Conservation (phyloP, 192 early-diverging fungal genomes). For the Linnemannia elongata region DNA sequence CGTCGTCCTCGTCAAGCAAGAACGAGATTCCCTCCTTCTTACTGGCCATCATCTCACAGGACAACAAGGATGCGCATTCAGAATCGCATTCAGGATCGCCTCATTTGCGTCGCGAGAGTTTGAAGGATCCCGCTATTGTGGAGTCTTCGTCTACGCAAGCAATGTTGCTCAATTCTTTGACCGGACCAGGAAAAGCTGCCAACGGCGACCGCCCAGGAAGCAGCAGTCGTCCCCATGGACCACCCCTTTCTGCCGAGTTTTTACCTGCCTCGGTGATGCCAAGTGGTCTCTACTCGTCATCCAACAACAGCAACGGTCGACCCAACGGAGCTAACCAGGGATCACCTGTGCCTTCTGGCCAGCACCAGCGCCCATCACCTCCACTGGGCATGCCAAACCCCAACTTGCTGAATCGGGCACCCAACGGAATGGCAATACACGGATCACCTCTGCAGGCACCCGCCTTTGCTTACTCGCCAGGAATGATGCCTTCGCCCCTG, state of each 20-base stretch:
- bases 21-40: conserved; percentile 42
- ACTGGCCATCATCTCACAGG: conserved; percentile 37
- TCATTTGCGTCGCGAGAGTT: not conserved
- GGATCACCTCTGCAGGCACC: conserved; percentile 39
- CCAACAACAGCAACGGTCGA: conserved; percentile 7
- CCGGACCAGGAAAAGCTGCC: conserved; percentile 11
- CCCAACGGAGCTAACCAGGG: conserved; percentile 2
- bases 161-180: conserved; percentile 29
- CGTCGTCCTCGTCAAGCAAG: not conserved
- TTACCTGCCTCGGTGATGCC: conserved; percentile 54
- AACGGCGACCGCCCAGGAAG: conserved; percentile 3
- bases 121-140: not conserved
- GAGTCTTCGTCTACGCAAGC: conserved; percentile 9
- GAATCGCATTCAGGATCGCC: conserved; percentile 4
- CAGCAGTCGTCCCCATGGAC: conserved; percentile 14
- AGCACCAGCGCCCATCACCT: conserved; percentile 10
- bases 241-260: conserved; percentile 47
- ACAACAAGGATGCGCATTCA: conserved; percentile 7
- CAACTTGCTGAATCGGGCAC: conserved; percentile 24
- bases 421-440: conserved; percentile 20
- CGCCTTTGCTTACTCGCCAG: conserved; percentile 44
- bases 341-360: conserved; percentile 2
- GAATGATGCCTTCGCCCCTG: conserved; percentile 52
- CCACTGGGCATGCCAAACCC: conserved; percentile 15
- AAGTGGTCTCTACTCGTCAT: conserved; percentile 38